A percentile compares a stretch with the other conserved stretches of the same genome.
phyloP scores from a whole-genome alignment of 2,329 filamentous ascomycete species.

The Endothia cerciana region DNA sequence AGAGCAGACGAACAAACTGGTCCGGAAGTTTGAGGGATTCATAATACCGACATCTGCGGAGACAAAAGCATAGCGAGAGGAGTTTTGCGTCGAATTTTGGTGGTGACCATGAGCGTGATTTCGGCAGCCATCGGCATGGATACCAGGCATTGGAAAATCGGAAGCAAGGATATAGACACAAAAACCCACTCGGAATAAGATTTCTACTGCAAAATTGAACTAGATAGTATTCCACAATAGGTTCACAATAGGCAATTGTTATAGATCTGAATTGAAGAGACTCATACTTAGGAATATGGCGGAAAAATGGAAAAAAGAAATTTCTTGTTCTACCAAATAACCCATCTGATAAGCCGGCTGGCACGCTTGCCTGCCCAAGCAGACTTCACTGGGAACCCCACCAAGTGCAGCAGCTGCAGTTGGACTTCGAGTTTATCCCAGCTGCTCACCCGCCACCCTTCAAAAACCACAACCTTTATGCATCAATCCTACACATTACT shows the following conservation, averaged over 20 bases:
- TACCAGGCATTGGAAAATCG: conserved; percentile 17
- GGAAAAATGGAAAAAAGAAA: not conserved
- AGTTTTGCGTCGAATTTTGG: not conserved
- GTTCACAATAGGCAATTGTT: not conserved
- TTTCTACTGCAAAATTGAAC: not conserved
- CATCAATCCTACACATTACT: not conserved
- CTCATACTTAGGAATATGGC: not conserved
- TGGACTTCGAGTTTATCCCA: not conserved
- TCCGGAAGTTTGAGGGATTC: conserved; percentile 72
- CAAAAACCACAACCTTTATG: conserved; percentile 7
- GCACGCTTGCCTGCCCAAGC: conserved; percentile 15
- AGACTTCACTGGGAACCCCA: conserved; percentile 14
- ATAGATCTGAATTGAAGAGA: not conserved
- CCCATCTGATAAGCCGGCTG: not conserved
- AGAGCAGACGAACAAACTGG: conserved; percentile 94
- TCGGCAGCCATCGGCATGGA: conserved; percentile 15
- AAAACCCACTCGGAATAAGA: not conserved
- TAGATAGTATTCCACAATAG: not conserved
- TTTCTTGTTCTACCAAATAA: not conserved
- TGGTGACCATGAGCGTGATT: not conserved
- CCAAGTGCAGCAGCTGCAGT: not conserved
- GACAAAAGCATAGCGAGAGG: conserved; percentile 15
- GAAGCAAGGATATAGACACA: not conserved
- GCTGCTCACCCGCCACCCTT: not conserved
- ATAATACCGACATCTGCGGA: conserved; percentile 21